These are phyloP conservation scores for Scutellaria baicalensis DNA, from an alignment of 257 asterid species.

Conservation along the genomic window DNA sequence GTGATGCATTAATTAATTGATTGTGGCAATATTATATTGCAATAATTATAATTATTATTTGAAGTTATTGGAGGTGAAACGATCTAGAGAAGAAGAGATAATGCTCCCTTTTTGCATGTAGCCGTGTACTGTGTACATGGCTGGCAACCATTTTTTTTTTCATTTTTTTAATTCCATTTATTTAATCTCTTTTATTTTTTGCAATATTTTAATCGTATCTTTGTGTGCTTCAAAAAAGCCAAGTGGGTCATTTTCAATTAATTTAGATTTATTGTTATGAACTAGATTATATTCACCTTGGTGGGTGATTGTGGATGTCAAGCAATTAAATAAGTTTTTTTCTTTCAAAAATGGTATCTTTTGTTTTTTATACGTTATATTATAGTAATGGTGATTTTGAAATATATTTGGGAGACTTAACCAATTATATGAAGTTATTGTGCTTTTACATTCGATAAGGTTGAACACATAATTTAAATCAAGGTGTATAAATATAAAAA, in stretches of 20 bases:
- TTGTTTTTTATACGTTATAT: background rate
- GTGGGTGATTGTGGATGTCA: conserved; percentile 1
- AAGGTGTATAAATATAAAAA: too few relatives aligned
- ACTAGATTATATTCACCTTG: conserved; percentile 2
- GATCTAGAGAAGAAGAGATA: conserved; percentile 31
- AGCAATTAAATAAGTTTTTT: background rate
- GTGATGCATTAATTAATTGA: conserved; percentile 14
- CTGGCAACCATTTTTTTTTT: conserved; percentile 37
- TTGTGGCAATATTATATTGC: conserved; percentile 6
- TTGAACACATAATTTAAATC: too few relatives aligned
- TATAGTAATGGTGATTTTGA: too few relatives aligned
- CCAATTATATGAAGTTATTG: too few relatives aligned
- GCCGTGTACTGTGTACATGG: conserved; percentile 27
- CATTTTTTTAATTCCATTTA: conserved; percentile 9
- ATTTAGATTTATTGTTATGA: conserved; percentile 4
- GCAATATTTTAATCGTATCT: conserved; percentile 2
- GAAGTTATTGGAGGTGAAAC: conserved; percentile 15
- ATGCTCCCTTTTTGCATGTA: conserved; percentile 38
- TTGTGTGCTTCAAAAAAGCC: background rate
- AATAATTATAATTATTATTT: conserved; percentile 4
- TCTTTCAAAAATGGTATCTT: background rate
- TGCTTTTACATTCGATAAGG: too few relatives aligned
- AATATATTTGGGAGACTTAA: too few relatives aligned
- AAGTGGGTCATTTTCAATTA: conserved; percentile 6
- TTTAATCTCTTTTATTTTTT: conserved; percentile 5